phyloP scores from a whole-genome alignment of 352 stramenopile species.

The Pythium brachiatum region DNA sequence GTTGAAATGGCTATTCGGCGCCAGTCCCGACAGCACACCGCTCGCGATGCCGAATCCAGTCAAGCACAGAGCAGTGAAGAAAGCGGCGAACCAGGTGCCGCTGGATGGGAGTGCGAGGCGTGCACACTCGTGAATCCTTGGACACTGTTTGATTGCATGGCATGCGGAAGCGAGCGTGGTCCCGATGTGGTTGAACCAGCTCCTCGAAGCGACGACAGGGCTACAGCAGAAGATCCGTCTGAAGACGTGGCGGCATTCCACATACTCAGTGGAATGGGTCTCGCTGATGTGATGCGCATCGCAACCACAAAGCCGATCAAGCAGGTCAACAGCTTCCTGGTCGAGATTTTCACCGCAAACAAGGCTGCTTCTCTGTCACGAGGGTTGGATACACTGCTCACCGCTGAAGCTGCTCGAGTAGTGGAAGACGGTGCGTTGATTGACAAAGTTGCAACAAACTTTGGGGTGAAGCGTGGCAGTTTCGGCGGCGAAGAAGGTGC shows the following conservation, averaged over 20 bases:
- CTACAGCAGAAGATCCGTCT: background rate
- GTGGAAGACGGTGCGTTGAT: background rate
- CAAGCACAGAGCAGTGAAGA: background rate
- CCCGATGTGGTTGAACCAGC: conserved; percentile 34
- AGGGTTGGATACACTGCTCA: background rate
- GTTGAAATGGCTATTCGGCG: conserved; percentile 23
- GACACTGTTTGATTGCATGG: conserved; percentile 38
- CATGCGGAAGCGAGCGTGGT: conserved; percentile 55
- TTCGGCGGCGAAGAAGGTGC: background rate
- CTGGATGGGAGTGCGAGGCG: conserved; percentile 54
- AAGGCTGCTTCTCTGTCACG: background rate
- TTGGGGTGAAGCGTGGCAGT: background rate
- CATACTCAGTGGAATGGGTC: conserved; percentile 1
- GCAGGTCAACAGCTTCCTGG: conserved; percentile 17
- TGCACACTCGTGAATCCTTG: conserved; percentile 75
- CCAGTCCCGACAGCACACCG: conserved; percentile 17
- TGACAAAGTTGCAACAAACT: background rate
- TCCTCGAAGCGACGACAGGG: conserved; percentile 5
- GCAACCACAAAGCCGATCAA: conserved; percentile 3
- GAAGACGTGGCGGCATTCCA: conserved; percentile 1
- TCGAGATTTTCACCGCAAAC: conserved; percentile 4
- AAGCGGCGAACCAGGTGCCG: background rate
- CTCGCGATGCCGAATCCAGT: background rate
- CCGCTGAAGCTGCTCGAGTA: background rate
- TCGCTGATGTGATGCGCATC: conserved; percentile 11